phyloP scores from a whole-genome alignment of 257 asterid species.

The Datura wrightii region DNA sequence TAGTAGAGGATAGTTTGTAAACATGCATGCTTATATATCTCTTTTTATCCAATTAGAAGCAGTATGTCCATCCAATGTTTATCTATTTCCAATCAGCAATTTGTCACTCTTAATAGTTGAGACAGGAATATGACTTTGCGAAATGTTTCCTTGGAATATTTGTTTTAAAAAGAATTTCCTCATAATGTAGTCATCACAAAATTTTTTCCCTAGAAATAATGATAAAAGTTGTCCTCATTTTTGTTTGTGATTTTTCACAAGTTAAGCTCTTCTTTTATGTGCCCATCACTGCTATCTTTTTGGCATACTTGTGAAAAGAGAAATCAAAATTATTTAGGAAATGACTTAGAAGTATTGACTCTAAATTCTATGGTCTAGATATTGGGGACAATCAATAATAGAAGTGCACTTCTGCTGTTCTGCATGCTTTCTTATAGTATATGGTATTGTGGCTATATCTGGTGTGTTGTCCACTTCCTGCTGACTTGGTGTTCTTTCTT shows the following conservation, averaged over 20 bases:
- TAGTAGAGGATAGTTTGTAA: background rate
- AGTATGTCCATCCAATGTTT: background rate
- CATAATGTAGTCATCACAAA: background rate
- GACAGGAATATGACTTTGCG: background rate
- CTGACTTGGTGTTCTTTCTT: background rate
- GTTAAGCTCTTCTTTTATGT: background rate
- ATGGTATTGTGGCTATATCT: background rate
- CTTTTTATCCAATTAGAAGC: background rate
- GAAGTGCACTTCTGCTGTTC: background rate
- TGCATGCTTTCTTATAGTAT: background rate
- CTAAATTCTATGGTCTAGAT: background rate
- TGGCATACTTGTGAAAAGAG: conserved; percentile 12
- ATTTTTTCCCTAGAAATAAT: conserved; percentile 1
- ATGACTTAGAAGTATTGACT: background rate
- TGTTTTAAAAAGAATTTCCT: background rate
- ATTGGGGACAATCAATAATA: background rate
- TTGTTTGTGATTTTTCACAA: background rate
- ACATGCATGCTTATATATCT: background rate
- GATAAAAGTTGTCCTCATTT: conserved; percentile 1
- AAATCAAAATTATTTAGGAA: background rate
- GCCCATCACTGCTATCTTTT: background rate
- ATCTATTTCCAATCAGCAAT: background rate
- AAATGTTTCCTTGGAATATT: background rate
- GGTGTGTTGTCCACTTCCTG: background rate
- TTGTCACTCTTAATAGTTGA: background rate